phyloP scores from a whole-genome alignment of 1,139 yeast genomes.

The Yamadazyma membranifaciens region DNA sequence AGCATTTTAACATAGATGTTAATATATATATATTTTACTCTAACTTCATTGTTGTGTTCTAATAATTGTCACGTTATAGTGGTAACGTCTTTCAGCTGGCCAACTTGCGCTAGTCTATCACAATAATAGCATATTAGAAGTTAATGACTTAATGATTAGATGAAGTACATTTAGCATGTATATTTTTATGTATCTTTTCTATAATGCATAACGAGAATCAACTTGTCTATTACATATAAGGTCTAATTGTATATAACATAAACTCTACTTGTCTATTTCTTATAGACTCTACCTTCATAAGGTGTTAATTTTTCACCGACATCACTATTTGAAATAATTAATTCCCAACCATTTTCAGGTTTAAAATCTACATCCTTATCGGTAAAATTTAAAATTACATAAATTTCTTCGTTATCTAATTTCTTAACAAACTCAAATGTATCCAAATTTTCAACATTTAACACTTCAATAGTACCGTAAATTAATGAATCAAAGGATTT shows the following conservation, averaged over 20 bases:
- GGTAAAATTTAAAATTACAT: conserved; percentile 48
- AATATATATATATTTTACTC: no score
- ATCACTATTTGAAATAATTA: conserved; percentile 28
- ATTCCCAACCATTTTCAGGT: conserved; percentile 26
- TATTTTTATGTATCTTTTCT: no score
- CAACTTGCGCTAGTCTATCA: no score
- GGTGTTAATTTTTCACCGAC: conserved; percentile 27
- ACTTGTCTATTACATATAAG: no score
- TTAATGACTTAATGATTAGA: no score
- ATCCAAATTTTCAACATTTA: conserved; percentile 20
- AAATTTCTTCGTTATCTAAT: conserved; percentile 24
- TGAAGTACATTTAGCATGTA: no score
- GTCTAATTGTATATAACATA: no score
- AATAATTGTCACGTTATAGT: no score
- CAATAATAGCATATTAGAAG: no score
- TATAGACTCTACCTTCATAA: conserved; percentile 40
- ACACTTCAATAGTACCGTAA: conserved; percentile 45
- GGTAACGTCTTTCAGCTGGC: no score
- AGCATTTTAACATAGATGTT: background rate
- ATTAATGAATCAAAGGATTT: conserved; percentile 43
- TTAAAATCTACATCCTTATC: conserved; percentile 29
- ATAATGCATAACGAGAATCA: no score
- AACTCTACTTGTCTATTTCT: conserved; percentile 9
- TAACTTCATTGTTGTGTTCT: no score
- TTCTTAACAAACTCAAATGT: conserved; percentile 14